Base-by-base conservation (phyloP, 768 basidiomycete species). In the Suillus clintonianus region DNA sequence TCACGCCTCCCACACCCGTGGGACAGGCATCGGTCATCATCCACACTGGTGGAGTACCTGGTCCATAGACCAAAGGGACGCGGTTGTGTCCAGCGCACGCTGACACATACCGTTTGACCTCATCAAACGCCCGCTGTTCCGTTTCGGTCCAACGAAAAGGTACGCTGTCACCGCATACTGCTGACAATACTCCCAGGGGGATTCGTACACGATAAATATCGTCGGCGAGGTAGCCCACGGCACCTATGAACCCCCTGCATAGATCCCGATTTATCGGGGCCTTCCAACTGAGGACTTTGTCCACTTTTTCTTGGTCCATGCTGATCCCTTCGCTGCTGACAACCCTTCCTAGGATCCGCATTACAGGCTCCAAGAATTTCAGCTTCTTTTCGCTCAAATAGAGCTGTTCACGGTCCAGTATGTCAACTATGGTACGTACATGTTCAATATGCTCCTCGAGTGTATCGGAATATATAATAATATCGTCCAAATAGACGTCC, bases 301-400 rank as follows among this genome's bases (percentile, higher is more conserved):
- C 65, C 0, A 72, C 70, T 34, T 72, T 71, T 17, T 71, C 54
- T 1, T 67, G 70, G 39, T 72, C 68, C 68, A 71, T 72, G 24
- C 27, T 34, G 24, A 71, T 69, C 5, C 71, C 68, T 17, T 19
- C 8, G 8, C 15, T 71, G 37, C 75, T 72, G 1, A 83, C 66
- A 5, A 80, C 64, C 15, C 72, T 74, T 0, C 80, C 80, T 0
- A 81, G 67, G 13, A 79, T 64, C 41, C 76, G 71, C 24, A 79
- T 45, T 47, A 70, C 69, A 0, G 61, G 11, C 0, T 57, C 56
- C 5, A 81, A 64, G 55, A 81, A 76, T 9, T 77, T 67, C 0
- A 80, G 69, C 65, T 82, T 81, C 4, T 71, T 56, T 8, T 66
- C 61, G 50, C 73, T 77, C 0, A 81, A 67, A 68, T 76, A 82